Evolutionary conservation across 352 stramenopile genomes (phyloP).

Genomic region (Thalassiosira hispida): DNA sequence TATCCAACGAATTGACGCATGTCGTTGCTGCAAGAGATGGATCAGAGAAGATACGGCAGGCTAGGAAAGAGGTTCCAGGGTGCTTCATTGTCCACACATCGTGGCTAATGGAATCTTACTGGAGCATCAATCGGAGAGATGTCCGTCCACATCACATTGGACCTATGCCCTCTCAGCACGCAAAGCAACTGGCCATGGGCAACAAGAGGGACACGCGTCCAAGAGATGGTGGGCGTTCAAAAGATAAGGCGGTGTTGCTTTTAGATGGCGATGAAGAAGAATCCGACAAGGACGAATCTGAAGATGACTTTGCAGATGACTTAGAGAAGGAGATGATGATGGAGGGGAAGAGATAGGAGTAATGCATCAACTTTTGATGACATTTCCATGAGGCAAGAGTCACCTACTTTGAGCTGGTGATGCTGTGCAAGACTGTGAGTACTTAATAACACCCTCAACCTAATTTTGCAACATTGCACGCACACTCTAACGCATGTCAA

Average conservation of each 20-base stretch:
- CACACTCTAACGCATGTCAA: no score
- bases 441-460: no score
- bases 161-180: conserved; percentile 12
- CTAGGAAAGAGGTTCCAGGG: conserved; percentile 59
- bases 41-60: conserved; percentile 75
- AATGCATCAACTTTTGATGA: neutral
- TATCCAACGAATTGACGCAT: conserved; percentile 61
- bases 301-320: conserved; percentile 68
- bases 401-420: no score
- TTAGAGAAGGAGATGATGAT: conserved; percentile 66
- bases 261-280: conserved; percentile 35
- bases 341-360: neutral
- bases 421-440: no score
- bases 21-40: conserved; percentile 79
- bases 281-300: conserved; percentile 51
- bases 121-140: conserved; percentile 67
- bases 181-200: neutral
- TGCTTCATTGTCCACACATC: conserved; percentile 71
- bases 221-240: conserved; percentile 8
- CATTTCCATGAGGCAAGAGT: no score
- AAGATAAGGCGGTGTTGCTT: conserved; percentile 12
- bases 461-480: no score
- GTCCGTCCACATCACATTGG: conserved; percentile 59
- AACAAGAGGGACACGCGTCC: neutral
- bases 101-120: conserved; percentile 84